A percentile compares a stretch with the other conserved stretches of the same genome.
phyloP scores from a whole-genome alignment of 192 early-diverging fungal genomes.

The Haplosporangium gracile region DNA sequence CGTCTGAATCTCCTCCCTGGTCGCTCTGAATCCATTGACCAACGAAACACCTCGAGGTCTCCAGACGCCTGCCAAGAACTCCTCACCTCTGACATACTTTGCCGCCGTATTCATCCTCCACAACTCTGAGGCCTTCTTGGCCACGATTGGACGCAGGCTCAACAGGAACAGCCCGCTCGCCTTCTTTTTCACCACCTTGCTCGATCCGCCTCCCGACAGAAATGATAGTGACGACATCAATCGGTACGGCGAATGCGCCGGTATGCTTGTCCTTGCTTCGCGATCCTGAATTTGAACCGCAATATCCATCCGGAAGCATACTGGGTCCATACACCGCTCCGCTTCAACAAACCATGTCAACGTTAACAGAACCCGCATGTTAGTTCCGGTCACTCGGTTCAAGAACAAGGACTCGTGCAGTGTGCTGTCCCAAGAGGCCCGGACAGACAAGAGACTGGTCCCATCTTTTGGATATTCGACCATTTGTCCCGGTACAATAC shows the following conservation, averaged over 20 bases:
- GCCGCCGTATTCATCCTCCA: slow-evolving; percentile 81
- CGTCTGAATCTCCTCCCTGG: slow-evolving; percentile 44
- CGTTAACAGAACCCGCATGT: slow-evolving; percentile 69
- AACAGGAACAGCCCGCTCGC: slow-evolving; percentile 71
- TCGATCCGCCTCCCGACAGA: slow-evolving; percentile 10
- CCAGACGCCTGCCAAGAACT: slow-evolving; percentile 71
- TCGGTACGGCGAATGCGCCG: slow-evolving; percentile 15
- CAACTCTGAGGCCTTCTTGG: slow-evolving; percentile 68
- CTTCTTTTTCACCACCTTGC: slow-evolving; percentile 55
- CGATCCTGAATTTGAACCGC: slow-evolving; percentile 74
- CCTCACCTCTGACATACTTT: slow-evolving; percentile 82
- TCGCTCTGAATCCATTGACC: slow-evolving; percentile 69
- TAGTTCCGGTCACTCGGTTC: slow-evolving; percentile 73
- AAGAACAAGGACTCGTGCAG: slow-evolving; percentile 77
- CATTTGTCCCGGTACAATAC: slow-evolving; percentile 61
- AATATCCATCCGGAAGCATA: slow-evolving; percentile 74
- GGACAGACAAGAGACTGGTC: slow-evolving; percentile 67
- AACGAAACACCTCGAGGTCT: slow-evolving; percentile 77
- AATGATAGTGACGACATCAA: slow-evolving; percentile 53
- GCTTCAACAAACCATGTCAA: slow-evolving; percentile 70
- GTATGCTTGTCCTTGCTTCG: slow-evolving; percentile 51
- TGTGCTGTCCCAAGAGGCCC: slow-evolving; percentile 83
- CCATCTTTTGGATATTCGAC: slow-evolving; percentile 72
- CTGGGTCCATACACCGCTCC: slow-evolving; percentile 69
- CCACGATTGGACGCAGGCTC: slow-evolving; percentile 68